phyloP scores from a whole-genome alignment of 768 basidiomycete genomes.

The Tulasnella calospora region DNA sequence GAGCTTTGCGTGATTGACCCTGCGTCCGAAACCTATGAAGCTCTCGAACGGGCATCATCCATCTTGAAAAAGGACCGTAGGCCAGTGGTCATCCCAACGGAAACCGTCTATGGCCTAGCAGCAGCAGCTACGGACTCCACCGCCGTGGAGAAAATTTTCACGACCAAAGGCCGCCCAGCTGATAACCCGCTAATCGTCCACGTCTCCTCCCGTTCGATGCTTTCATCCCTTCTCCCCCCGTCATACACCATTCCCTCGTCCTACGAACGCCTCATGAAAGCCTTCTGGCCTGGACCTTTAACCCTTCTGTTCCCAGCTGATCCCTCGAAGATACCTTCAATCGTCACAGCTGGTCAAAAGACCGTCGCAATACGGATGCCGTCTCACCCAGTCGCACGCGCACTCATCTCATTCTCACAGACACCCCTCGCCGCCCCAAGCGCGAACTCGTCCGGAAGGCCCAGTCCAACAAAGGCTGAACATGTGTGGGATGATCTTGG shows the following conservation, averaged over 20 bases:
- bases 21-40: slow-evolving; percentile 45
- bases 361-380: slow-evolving; percentile 93
- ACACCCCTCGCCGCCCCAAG: slow-evolving; percentile 88
- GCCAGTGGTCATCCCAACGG: slow-evolving; percentile 85
- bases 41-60: slow-evolving; percentile 30
- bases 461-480: slow-evolving; percentile 83
- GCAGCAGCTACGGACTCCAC: slow-evolving; percentile 62
- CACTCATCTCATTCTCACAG: slow-evolving; percentile 70
- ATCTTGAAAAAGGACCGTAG: slow-evolving; percentile 48
- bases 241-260: slow-evolving; percentile 55
- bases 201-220: slow-evolving; percentile 80
- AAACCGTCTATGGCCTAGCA: slow-evolving; percentile 98
- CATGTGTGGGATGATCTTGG: slow-evolving; percentile 76
- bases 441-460: slow-evolving; percentile 90
- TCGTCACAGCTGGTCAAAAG: slow-evolving; percentile 71
- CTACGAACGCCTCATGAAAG: slow-evolving; percentile 69
- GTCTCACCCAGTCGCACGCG: slow-evolving; percentile 85
- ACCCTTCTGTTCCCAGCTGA: slow-evolving; percentile 85
- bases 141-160: slow-evolving; percentile 63
- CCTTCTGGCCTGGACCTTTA: slow-evolving; percentile 93
- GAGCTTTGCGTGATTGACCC: slow-evolving; percentile 31
- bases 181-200: slow-evolving; percentile 99
- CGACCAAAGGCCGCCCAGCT: slow-evolving; percentile 82
- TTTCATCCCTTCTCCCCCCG: slow-evolving; percentile 64
- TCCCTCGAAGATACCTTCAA: slow-evolving; percentile 54